Evolutionary conservation across 2,329 filamentous ascomycete genomes (phyloP), one percentile per base, ranked within the genome.

Genomic region (Ophiostoma ips): DNA sequence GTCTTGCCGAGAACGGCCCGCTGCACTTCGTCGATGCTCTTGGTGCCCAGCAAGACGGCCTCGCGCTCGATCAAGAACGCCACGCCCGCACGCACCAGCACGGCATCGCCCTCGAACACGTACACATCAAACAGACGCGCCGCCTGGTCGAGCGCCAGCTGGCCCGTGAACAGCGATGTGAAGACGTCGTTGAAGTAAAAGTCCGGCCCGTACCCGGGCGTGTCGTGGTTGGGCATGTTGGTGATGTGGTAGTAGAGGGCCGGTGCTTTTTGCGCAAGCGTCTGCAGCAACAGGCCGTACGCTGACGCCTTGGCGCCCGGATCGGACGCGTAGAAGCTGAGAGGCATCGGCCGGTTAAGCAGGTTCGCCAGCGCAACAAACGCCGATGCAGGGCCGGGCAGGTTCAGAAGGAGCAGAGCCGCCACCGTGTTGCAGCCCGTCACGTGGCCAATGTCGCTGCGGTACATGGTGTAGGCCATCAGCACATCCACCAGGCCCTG

Each of bases 71-170:
- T 57, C 18, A 92, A 63, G 16, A 85, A 68, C 0, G 82, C 86
- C 0, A 88, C 80, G 0, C 77, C 83, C 1, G 83, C 83, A 0
- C 84, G 70, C 7, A 90, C 75, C 0, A 89, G 68, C 1, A 85
- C 70, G 1, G 76, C 71, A 55, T 94, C 87, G 24, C 85, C 84
- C 60, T 94, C 87, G 56, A 94, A 87, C 3, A 85, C 79, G 57
- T 86, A 87, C 0, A 90, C 77, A 55, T 94, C 87, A 84, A 84
- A 90, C 12, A 92, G 65, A 2, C 87, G 70, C 1, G 79, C 77
- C 4, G 79, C 83, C 57, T 84, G 76, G 58, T 89, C 85, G 15
- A 88, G 71, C 8, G 75, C 73, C 4, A 87, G 66, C 36, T 75
- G 69, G 15, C 66, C 64, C 0, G 82, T 82, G 61, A 87, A 85